These are phyloP conservation scores for Bipolaris bicolor DNA, from an alignment of 2,329 filamentous ascomycete genomes.

Conservation along the genomic window DNA sequence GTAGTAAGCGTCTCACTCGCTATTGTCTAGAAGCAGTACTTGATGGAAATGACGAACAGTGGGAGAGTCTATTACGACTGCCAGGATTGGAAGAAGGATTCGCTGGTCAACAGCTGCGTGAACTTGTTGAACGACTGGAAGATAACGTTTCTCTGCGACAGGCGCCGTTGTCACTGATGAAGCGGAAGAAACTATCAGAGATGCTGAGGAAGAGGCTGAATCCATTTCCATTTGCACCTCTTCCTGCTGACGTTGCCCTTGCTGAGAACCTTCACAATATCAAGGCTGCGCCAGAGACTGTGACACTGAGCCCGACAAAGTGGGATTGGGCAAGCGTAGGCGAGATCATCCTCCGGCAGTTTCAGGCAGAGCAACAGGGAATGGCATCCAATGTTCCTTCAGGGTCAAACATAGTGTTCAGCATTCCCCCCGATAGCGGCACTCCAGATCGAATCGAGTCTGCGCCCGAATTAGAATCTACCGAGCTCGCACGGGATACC, in stretches of 20 bases:
- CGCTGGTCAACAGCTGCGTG: conserved; percentile 45
- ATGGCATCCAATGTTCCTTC: conserved; percentile 34
- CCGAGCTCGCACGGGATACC: conserved; percentile 10
- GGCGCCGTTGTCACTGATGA: conserved; percentile 57
- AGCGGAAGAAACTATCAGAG: conserved; percentile 57
- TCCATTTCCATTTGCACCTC: conserved; percentile 54
- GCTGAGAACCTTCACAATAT: conserved; percentile 20
- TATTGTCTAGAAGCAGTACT: conserved; percentile 69
- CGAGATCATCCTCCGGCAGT: conserved; percentile 54
- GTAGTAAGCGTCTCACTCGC: conserved; percentile 64
- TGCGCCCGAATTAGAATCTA: conserved; percentile 3
- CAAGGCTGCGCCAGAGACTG: conserved; percentile 44
- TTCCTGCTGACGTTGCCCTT: conserved; percentile 45
- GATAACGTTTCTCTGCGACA: conserved; percentile 63
- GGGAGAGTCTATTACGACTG: conserved; percentile 61
- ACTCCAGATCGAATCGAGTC: conserved; percentile 27
- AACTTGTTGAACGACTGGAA: conserved; percentile 57
- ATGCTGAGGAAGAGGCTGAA: conserved; percentile 62
- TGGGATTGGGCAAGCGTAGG: conserved; percentile 58
- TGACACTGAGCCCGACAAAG: conserved; percentile 44
- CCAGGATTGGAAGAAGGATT: conserved; percentile 56
- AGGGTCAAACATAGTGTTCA: conserved; percentile 52
- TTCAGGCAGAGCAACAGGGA: conserved; percentile 51
- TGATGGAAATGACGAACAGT: conserved; percentile 64
- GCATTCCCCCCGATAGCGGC: conserved; percentile 44